These are phyloP conservation scores for Agrocybe praecox DNA, from an alignment of 768 basidiomycete species.

Conservation along the genomic window DNA sequence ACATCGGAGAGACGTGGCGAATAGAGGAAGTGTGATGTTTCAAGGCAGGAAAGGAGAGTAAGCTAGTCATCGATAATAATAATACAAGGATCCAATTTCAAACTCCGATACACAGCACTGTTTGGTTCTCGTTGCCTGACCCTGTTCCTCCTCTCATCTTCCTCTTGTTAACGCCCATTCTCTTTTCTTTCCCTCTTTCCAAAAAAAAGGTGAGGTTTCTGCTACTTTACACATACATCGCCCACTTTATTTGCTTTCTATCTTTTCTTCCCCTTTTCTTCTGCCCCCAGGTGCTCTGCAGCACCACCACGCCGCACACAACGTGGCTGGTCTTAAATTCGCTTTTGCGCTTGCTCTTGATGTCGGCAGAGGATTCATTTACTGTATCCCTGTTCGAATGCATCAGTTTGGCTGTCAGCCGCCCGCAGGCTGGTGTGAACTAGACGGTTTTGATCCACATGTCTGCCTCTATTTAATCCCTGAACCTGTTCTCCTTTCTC, in stretches of 20 bases:
- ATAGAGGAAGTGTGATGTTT: not conserved
- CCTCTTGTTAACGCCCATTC: conserved; percentile 20
- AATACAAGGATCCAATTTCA: conserved; percentile 30
- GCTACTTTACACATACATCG: not conserved
- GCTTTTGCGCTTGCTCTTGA: conserved; percentile 15
- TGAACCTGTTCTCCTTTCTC: conserved; percentile 26
- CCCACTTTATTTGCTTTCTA: conserved; percentile 6
- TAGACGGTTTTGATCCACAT: conserved; percentile 44
- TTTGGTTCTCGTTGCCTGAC: conserved; percentile 46
- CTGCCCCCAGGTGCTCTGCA: not conserved
- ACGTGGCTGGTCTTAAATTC: conserved; percentile 22
- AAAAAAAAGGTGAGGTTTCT: not conserved
- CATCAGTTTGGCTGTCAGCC: conserved; percentile 24
- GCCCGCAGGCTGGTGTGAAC: conserved; percentile 34
- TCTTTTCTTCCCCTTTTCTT: not conserved
- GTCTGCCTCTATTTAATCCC: conserved; percentile 38
- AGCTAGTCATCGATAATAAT: conserved; percentile 3
- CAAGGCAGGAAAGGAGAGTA: not conserved
- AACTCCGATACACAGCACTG: conserved; percentile 54
- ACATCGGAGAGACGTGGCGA: not conserved
- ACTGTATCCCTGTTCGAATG: conserved; percentile 6
- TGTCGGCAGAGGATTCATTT: conserved; percentile 6
- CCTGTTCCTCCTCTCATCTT: conserved; percentile 25
- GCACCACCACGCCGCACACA: conserved; percentile 21
- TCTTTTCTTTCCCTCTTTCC: conserved; percentile 8